Conservation (phyloP, 129 eudicot species). For the Flaveria sonorensis region DNA sequence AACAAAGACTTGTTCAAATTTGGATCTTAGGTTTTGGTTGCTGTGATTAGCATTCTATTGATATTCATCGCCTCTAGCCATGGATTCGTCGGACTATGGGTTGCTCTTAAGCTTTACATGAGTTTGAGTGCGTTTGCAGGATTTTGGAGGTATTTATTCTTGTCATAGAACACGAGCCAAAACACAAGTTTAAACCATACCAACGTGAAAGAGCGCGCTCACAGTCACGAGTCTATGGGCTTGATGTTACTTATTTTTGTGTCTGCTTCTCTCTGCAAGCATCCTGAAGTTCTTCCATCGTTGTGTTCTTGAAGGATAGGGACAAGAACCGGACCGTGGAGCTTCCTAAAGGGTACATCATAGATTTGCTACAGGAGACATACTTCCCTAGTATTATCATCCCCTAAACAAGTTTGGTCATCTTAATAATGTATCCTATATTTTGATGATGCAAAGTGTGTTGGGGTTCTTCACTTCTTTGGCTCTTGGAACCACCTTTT, state of each 20-base stretch:
- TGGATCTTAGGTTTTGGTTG: constrained; percentile 62
- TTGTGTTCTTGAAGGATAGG: constrained; percentile 60
- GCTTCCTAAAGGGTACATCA: constrained; percentile 49
- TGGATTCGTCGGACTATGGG: constrained; percentile 80
- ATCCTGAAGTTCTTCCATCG: not conserved
- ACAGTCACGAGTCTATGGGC: not conserved
- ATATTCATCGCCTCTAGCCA: constrained; percentile 51
- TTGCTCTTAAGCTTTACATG: constrained; percentile 76
- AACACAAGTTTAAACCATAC: not conserved
- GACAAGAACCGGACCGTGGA: constrained; percentile 92
- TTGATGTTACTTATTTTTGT: not conserved
- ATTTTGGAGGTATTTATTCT: constrained; percentile 67
- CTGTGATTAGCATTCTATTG: constrained; percentile 55
- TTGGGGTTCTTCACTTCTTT: not conserved
- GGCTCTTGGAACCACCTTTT: not conserved
- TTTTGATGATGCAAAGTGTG: no score
- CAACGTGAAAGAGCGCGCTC: not conserved
- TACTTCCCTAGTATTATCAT: not conserved
- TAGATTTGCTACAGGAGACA: constrained; percentile 7
- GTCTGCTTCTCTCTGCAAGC: not conserved
- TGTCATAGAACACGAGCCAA: not conserved
- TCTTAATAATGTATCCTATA: constrained; percentile 6
- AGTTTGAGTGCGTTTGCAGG: constrained; percentile 82
- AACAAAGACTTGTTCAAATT: not conserved
- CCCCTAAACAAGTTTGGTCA: not conserved